Percentiles rank a stretch among this genome's conserved stretches.
phyloP scores from a whole-genome alignment of 2,329 filamentous ascomycete genomes.

The Aureobasidium sp. region DNA sequence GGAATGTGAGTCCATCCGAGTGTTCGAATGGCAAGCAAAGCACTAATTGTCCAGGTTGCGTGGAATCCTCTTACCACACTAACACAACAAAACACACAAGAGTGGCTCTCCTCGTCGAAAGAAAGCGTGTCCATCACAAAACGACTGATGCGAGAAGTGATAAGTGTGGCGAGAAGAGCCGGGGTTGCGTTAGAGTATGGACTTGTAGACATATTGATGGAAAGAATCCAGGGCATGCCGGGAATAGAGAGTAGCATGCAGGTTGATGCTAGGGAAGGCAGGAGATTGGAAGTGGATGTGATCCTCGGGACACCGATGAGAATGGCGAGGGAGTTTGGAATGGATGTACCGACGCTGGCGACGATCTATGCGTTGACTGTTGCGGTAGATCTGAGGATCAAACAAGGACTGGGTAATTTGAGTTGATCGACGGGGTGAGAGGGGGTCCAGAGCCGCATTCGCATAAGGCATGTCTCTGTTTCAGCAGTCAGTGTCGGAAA shows the following conservation, averaged over 20 bases:
- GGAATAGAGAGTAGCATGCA: constrained; percentile 52
- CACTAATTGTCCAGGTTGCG: constrained; percentile 40
- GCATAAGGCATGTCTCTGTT: not conserved
- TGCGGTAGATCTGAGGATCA: constrained; percentile 31
- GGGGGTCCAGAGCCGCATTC: not conserved
- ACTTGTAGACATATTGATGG: constrained; percentile 43
- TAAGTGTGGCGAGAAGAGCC: constrained; percentile 42
- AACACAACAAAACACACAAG: constrained; percentile 46
- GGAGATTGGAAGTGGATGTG: constrained; percentile 52
- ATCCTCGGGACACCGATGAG: constrained; percentile 49
- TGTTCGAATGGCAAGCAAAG: not conserved
- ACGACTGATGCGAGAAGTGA: constrained; percentile 49
- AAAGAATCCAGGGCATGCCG: constrained; percentile 43
- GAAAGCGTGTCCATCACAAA: constrained; percentile 44
- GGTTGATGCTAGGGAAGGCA: constrained; percentile 44
- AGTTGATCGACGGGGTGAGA: not conserved
- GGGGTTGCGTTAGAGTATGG: constrained; percentile 42
- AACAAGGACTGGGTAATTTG: not conserved
- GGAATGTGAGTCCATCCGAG: constrained; percentile 46
- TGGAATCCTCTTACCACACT: constrained; percentile 64
- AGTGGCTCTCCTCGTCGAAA: constrained; percentile 45
- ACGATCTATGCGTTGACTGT: constrained; percentile 39
- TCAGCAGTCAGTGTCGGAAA: not conserved
- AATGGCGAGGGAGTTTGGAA: constrained; percentile 44
- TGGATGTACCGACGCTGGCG: constrained; percentile 45